Conservation (phyloP, 345 rosid species). For the Excoecaria agallocha region DNA sequence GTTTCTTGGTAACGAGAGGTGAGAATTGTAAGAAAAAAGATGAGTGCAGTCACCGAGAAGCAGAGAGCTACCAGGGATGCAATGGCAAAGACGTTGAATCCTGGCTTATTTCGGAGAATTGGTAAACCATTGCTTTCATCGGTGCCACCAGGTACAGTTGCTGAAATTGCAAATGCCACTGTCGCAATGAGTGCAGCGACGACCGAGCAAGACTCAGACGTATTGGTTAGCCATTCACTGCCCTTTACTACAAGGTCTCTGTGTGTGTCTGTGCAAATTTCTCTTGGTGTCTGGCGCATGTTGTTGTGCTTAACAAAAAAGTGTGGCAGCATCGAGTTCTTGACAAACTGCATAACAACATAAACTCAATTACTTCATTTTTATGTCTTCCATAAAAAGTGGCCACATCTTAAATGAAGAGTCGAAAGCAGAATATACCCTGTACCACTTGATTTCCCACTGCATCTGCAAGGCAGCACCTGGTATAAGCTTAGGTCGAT, state of each 20-base stretch:
- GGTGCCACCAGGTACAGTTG: slow-evolving; percentile 35
- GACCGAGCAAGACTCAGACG: slow-evolving; percentile 35
- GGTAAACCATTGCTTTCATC: slow-evolving; percentile 27
- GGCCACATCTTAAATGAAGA: too few relatives aligned
- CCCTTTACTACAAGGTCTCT: slow-evolving; percentile 17
- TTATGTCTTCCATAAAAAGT: too few relatives aligned
- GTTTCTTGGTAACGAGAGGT: slow-evolving; percentile 41
- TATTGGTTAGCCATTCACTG: slow-evolving; percentile 30
- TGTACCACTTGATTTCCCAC: slow-evolving; percentile 32
- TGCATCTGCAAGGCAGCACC: slow-evolving; percentile 32
- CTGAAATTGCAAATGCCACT: slow-evolving; percentile 31
- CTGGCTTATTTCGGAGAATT: slow-evolving; percentile 27
- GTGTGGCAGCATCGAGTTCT: slow-evolving; percentile 25
- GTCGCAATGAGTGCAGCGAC: slow-evolving; percentile 37
- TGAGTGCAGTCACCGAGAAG: slow-evolving; percentile 37
- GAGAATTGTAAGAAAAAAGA: slow-evolving; percentile 42
- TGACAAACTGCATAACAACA: slow-evolving; percentile 21
- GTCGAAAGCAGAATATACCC: too few relatives aligned
- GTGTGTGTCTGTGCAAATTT: slow-evolving; percentile 25
- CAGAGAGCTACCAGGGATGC: slow-evolving; percentile 38
- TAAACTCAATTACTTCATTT: too few relatives aligned
- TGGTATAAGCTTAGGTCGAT: slow-evolving; percentile 19
- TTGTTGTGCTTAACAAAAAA: slow-evolving; percentile 14
- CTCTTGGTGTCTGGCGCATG: slow-evolving; percentile 18
- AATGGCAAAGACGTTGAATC: slow-evolving; percentile 39